Percentiles rank a stretch among this genome's conserved stretches.
phyloP scores from a whole-genome alignment of 176 grass and related monocot genomes.

The Hordeum marinum region DNA sequence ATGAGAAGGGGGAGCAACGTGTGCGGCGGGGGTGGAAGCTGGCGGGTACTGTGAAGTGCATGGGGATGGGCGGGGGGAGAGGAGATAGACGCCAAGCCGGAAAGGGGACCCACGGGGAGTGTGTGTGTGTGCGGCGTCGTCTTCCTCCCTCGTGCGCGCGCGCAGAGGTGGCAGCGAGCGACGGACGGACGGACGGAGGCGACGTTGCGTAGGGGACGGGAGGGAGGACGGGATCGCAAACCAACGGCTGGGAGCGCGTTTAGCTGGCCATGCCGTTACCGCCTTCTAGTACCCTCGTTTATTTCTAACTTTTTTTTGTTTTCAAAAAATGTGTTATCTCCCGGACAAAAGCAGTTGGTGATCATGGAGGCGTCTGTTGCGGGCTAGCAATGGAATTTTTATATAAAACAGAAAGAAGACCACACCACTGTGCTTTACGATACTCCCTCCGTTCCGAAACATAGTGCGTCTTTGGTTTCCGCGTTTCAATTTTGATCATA shows the following conservation, averaged over 20 bases:
- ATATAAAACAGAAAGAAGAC: no score
- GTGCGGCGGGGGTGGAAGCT: slow-evolving; percentile 37
- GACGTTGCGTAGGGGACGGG: not conserved
- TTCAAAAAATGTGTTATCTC: not conserved
- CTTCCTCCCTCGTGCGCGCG: slow-evolving; percentile 22
- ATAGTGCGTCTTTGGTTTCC: no score
- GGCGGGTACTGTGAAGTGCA: slow-evolving; percentile 1
- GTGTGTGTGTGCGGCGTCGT: slow-evolving; percentile 25
- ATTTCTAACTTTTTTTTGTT: not conserved
- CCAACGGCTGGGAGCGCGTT: slow-evolving; percentile 47
- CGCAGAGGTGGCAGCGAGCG: slow-evolving; percentile 4
- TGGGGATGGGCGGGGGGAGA: slow-evolving; percentile 25
- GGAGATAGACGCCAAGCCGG: not conserved
- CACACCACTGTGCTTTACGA: no score
- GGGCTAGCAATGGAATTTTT: no score
- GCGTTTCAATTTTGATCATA: no score
- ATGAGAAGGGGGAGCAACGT: slow-evolving; percentile 22
- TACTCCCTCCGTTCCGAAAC: no score
- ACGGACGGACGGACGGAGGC: not conserved
- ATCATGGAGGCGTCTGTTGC: no score
- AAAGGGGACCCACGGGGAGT: not conserved
- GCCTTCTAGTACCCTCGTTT: not conserved
- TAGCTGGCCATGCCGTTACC: not conserved
- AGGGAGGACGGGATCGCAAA: slow-evolving; percentile 31
- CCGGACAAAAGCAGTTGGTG: no score